Conservation (phyloP, 176 grass and related monocot genomes). For the bread wheat (Triticum aestivum) region DNA sequence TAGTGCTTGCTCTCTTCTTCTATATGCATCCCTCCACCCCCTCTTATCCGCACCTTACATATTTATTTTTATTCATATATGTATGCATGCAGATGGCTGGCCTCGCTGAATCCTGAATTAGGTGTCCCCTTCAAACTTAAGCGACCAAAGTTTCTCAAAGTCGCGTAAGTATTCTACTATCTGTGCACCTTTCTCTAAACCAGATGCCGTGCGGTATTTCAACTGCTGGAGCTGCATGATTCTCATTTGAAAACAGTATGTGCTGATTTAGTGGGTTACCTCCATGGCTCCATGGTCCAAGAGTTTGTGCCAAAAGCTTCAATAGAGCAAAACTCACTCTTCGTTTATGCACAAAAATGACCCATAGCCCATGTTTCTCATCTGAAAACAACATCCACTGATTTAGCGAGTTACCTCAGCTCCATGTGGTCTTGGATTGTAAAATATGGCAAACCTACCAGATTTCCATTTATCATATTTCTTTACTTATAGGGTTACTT, state of each 20-base stretch:
- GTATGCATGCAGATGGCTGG: constrained; percentile 29
- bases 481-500: not conserved
- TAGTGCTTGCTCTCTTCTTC: not conserved
- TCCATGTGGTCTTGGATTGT: not conserved
- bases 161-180: constrained; percentile 7
- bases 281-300: not conserved
- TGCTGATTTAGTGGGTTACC: not conserved
- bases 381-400: too few species aligned
- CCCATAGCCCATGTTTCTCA: not conserved
- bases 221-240: not conserved
- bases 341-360: constrained; percentile 8
- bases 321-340: not conserved
- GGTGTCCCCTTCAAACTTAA: constrained; percentile 12
- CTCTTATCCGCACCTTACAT: not conserved
- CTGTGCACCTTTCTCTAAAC: not conserved
- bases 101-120: not conserved
- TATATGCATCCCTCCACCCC: not conserved
- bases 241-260: not conserved
- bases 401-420: too few species aligned
- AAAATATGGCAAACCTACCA: not conserved
- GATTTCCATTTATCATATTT: not conserved
- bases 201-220: not conserved
- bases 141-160: constrained; percentile 39
- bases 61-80: not conserved
- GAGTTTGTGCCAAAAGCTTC: not conserved